Evolutionary conservation across 2,329 filamentous ascomycete genomes (phyloP).

Genomic region (Trichoderma gracile): DNA sequence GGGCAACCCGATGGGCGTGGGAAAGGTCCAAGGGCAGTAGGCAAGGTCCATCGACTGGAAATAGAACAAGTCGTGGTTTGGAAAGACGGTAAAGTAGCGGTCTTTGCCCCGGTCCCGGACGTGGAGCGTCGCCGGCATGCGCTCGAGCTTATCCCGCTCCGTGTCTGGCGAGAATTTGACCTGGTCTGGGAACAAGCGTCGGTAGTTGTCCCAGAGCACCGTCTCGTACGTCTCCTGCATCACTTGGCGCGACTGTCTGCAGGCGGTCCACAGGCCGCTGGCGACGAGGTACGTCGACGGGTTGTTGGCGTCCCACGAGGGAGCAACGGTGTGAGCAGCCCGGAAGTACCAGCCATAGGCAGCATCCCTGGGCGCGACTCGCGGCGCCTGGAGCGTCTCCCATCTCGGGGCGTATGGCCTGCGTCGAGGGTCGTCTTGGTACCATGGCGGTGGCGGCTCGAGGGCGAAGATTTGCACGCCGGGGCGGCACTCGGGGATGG

Average conservation of each 20-base stretch:
- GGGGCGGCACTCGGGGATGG: not conserved
- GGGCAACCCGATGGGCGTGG: not conserved
- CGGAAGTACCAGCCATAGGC: not conserved
- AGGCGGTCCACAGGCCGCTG: slow-evolving; percentile 4
- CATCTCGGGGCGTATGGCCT: not conserved
- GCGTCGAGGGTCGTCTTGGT: no score
- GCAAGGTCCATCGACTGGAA: not conserved
- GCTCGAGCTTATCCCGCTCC: not conserved
- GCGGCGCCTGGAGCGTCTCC: not conserved
- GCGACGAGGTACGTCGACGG: not conserved
- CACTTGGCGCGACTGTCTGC: not conserved
- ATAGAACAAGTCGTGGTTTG: not conserved
- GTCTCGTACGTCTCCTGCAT: not conserved
- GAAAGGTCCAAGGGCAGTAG: not conserved
- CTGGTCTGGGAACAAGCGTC: not conserved
- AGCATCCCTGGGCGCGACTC: not conserved
- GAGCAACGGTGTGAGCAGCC: not conserved
- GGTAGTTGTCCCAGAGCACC: not conserved
- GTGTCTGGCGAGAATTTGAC: not conserved
- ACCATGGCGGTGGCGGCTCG: not conserved
- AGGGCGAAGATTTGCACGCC: not conserved
- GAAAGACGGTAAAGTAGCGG: not conserved
- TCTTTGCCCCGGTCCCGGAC: not conserved
- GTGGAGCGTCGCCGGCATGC: not conserved
- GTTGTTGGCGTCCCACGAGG: not conserved